These are phyloP conservation scores for Penicillium ucsense DNA, from an alignment of 495 filamentous ascomycete genomes.

Conservation along the genomic window DNA sequence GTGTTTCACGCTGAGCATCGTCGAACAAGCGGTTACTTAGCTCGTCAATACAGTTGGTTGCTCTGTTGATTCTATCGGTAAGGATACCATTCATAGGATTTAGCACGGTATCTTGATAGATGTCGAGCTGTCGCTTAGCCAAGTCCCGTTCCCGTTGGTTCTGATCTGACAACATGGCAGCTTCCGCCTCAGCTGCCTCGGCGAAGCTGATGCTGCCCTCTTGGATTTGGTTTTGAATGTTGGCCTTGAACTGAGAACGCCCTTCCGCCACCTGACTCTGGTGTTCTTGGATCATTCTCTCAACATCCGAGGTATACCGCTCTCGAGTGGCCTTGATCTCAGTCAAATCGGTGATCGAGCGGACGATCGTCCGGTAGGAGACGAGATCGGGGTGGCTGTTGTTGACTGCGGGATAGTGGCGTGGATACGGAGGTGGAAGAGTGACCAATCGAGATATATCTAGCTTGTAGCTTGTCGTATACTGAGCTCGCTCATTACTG, in stretches of 20 bases:
- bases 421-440: constrained; percentile 83
- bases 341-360: constrained; percentile 63
- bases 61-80: constrained; percentile 48
- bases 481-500: constrained; percentile 3
- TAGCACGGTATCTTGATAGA: constrained; percentile 65
- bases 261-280: constrained; percentile 34
- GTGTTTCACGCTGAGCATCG: constrained; percentile 59
- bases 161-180: constrained; percentile 53
- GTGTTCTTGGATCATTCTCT: constrained; percentile 27
- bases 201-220: constrained; percentile 67
- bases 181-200: constrained; percentile 70
- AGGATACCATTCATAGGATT: constrained; percentile 69
- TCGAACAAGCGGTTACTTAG: constrained; percentile 62
- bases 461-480: constrained; percentile 43
- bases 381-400: constrained; percentile 88
- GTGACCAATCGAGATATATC: constrained; percentile 91
- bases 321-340: constrained; percentile 62
- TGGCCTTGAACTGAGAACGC: constrained; percentile 42
- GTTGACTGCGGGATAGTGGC: constrained; percentile 89
- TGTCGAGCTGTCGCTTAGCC: constrained; percentile 63
- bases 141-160: constrained; percentile 49
- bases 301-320: constrained; percentile 37
- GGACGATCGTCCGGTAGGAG: constrained; percentile 62
- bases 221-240: constrained; percentile 65
- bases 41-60: constrained; percentile 59